Evolutionary conservation across 768 basidiomycete genomes (phyloP).

Genomic region (Phaffia australis): DNA sequence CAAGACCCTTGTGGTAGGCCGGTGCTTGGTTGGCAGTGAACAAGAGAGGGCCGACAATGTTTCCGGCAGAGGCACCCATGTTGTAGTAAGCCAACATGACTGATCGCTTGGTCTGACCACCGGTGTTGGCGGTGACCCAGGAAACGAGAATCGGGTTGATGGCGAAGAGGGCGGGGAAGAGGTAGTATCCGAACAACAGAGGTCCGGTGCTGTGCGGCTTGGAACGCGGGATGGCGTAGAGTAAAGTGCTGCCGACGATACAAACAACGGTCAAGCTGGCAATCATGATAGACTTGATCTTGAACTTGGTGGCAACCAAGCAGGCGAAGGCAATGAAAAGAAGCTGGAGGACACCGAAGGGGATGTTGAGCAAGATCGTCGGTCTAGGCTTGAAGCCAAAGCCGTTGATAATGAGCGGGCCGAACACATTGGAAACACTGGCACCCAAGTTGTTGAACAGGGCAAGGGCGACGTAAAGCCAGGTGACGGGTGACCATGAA

Average conservation of each 20-base stretch:
- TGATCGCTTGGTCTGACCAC: conserved; percentile 31
- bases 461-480: conserved; percentile 26
- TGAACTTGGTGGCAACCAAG: conserved; percentile 33
- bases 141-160: conserved; percentile 33
- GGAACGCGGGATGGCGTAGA: conserved; percentile 16
- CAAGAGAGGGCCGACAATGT: conserved; percentile 29
- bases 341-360: conserved; percentile 41
- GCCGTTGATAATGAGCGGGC: conserved; percentile 44
- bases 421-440: conserved; percentile 27
- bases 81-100: conserved; percentile 22
- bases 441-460: conserved; percentile 26
- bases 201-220: conserved; percentile 26
- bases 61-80: conserved; percentile 31
- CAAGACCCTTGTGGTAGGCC: conserved; percentile 42
- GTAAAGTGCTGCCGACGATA: conserved; percentile 20
- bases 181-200: conserved; percentile 36
- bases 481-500: conserved; percentile 19
- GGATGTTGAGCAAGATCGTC: conserved; percentile 47
- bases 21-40: conserved; percentile 26
- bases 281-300: conserved; percentile 13
- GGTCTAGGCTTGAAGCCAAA: conserved; percentile 43
- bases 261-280: conserved; percentile 24
- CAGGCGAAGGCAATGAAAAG: conserved; percentile 40
- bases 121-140: conserved; percentile 28
- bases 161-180: conserved; percentile 36